Conservation (phyloP, 2,329 filamentous ascomycete genomes). For the Penicillium griseofulvum region DNA sequence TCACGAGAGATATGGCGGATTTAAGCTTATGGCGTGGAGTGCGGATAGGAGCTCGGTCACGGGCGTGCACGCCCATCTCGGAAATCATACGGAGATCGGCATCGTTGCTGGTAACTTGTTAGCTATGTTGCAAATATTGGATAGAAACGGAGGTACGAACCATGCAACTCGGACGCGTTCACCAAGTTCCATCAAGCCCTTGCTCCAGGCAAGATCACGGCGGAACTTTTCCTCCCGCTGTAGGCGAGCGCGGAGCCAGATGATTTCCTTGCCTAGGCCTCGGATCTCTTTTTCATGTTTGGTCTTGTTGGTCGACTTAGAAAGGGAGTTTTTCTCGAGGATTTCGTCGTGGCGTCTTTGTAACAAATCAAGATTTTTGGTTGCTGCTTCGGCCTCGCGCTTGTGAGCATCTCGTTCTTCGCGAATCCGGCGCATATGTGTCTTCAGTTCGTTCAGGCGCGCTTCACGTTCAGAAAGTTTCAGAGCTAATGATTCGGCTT, state of each 20-base stretch:
- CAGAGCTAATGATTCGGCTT: conserved; percentile 66
- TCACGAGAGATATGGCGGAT: conserved; percentile 42
- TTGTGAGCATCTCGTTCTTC: conserved; percentile 46
- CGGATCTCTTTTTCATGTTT: conserved; percentile 64
- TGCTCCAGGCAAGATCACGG: conserved; percentile 77
- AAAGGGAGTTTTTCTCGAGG: conserved; percentile 45
- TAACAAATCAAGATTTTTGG: conserved; percentile 45
- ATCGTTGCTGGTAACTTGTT: conserved; percentile 67
- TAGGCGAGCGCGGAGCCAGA: conserved; percentile 81
- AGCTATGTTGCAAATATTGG: conserved; percentile 12
- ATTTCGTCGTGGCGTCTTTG: conserved; percentile 65
- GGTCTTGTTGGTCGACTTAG: conserved; percentile 44
- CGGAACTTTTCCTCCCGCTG: conserved; percentile 78
- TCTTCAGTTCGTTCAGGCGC: conserved; percentile 55
- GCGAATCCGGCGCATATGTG: conserved; percentile 63
- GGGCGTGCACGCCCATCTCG: conserved; percentile 68
- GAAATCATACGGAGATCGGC: conserved; percentile 83
- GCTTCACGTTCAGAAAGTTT: conserved; percentile 68
- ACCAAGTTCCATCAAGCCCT: conserved; percentile 81
- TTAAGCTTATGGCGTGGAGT: conserved; percentile 43
- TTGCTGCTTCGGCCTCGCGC: conserved; percentile 41
- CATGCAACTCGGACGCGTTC: conserved; percentile 64
- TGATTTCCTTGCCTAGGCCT: conserved; percentile 83
- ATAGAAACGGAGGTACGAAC: conserved; percentile 56
- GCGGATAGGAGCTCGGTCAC: conserved; percentile 30